A percentile compares a stretch with the other conserved stretches of the same genome.
phyloP scores from a whole-genome alignment of 1,284 basidiomycete genomes.

The Pseudozyma sp. region DNA sequence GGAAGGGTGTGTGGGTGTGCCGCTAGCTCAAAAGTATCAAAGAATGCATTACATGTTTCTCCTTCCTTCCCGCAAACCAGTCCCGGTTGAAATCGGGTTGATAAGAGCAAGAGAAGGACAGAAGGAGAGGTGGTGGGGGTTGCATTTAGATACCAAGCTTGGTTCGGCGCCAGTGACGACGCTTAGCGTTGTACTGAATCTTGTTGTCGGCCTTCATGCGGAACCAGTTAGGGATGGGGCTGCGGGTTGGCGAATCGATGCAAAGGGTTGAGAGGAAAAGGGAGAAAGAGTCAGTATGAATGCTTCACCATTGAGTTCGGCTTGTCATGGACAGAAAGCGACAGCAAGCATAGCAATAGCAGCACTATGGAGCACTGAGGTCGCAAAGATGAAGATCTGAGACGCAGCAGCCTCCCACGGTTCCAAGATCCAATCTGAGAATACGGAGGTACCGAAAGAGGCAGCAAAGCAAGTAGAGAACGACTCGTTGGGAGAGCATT shows the following conservation, averaged over 20 bases:
- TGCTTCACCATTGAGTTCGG: too few species aligned
- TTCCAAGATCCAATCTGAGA: not conserved
- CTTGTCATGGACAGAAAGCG: not conserved
- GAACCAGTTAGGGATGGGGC: constrained; percentile 98
- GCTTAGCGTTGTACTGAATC: constrained; percentile 78
- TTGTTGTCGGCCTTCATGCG: constrained; percentile 95
- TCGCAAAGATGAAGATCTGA: not conserved
- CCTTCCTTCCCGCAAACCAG: too few species aligned
- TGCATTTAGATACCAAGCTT: constrained; percentile 65
- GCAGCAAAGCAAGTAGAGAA: too few species aligned
- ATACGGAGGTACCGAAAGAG: too few species aligned
- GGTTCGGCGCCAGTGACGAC: constrained; percentile 68
- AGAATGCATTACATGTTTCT: too few species aligned
- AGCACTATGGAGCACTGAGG: constrained; percentile 8
- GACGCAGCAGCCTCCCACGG: not conserved
- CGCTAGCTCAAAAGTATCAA: too few species aligned
- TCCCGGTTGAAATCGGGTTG: too few species aligned
- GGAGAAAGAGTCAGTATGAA: constrained; percentile 21
- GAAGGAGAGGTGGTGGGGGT: not conserved
- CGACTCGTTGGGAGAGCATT: too few species aligned
- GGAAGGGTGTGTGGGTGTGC: too few species aligned
- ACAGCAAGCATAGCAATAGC: not conserved
- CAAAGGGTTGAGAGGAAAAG: too few species aligned
- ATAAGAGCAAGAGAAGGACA: too few species aligned
- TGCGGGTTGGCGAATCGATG: constrained; percentile 62